phyloP scores from a whole-genome alignment of 305 asterid species.

The Solanum hybrid region DNA sequence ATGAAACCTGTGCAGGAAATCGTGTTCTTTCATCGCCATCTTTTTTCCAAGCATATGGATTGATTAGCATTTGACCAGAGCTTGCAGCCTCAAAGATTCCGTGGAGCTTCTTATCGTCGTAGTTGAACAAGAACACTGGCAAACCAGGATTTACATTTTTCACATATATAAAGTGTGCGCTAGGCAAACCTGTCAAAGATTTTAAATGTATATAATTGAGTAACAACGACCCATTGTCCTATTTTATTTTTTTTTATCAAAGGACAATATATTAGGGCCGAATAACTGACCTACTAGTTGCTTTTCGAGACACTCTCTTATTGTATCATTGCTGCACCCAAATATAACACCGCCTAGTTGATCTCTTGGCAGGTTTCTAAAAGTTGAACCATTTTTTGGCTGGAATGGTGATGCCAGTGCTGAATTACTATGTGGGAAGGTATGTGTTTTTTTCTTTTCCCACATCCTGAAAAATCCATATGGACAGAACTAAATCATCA shows the following conservation, averaged over 20 bases:
- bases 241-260: no score
- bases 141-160: conserved; percentile 69
- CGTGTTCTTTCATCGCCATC: conserved; percentile 55
- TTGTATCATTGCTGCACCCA: conserved; percentile 54
- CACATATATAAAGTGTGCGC: conserved; percentile 47
- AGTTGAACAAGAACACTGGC: conserved; percentile 77
- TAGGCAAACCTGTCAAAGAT: conserved; percentile 59
- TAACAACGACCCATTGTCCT: background rate
- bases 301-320: conserved; percentile 39
- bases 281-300: conserved; percentile 72
- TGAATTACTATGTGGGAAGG: no score
- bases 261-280: background rate
- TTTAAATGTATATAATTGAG: background rate
- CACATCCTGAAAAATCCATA: conserved; percentile 35
- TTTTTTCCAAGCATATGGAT: conserved; percentile 79
- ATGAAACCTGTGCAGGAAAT: conserved; percentile 79
- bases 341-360: conserved; percentile 79
- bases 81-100: conserved; percentile 90
- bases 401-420: no score
- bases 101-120: conserved; percentile 47
- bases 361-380: conserved; percentile 44
- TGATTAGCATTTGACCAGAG: conserved; percentile 54
- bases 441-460: background rate
- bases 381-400: background rate
- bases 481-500: background rate